Evolutionary conservation across 1,284 basidiomycete genomes (phyloP), one percentile per base, ranked within the genome.

Genomic region (Ustilago sp.): DNA sequence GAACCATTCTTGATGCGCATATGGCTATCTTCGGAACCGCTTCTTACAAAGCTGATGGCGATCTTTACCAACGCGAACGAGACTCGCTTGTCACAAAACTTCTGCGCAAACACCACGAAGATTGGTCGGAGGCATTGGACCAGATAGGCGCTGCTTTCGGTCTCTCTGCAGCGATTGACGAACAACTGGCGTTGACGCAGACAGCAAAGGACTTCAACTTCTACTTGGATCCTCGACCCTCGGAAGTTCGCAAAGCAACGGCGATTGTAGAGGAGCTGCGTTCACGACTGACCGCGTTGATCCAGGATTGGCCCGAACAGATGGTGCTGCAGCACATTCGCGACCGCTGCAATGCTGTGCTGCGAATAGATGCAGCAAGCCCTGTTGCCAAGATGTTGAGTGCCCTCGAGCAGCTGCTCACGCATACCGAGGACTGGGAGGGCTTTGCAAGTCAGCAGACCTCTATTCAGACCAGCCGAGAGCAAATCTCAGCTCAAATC

Each of bases 351-450:
- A 89, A 92, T 41, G 87, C 88, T 7, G 89, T 96, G 57, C 87
- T 94, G 47, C 86, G 88, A 0, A 88, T 96, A 19, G 89, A 90
- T 61, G 87, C 93, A 6, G 88, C 89, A 53, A 92, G 91, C 74
- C 92, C 97, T 0, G 88, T 98, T 6, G 94, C 96, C 7, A 92
- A 92, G 83, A 87, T 96, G 23, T 89, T 99, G 19, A 90, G 93
- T 0, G 91, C 92, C 2, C 86, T 98, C 50, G 97, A 99, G 86
- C 92, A 93, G 72, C 88, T 99, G 12, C 88, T 99, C 2, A 83
- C 92, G 50, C 93, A 97, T 76, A 94, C 92, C 11, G 94, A 97
- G 72, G 97, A 99, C 84, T 99, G 97, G 97, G 94, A 99, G 86
- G 92, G 92, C 80, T 99, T 93, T 80, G 92, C 96, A 12, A 95